Base-by-base conservation (phyloP, 2,329 filamentous ascomycete genomes). In the Talaromyces sp. region DNA sequence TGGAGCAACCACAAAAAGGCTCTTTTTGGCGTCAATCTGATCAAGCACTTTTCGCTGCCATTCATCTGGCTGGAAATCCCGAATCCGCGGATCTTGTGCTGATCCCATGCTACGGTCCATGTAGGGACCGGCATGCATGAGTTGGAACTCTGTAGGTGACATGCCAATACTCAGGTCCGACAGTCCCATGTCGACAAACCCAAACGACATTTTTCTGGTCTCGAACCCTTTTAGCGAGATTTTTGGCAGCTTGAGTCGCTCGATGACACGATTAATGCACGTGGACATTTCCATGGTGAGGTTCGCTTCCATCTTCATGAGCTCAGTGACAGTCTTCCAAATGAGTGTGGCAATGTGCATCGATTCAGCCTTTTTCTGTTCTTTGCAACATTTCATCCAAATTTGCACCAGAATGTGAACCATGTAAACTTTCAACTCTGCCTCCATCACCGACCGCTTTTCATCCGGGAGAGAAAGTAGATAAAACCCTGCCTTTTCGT, bases 41-140 rank as follows among this genome's bases (percentile, higher is more conserved):
- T 93, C 88, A 0, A 93, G 79, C 0, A 93, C 89, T 42, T 85
- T 80, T 60, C 88, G 78, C 73, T 93, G 90, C 90, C 90, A 93
- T 3, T 82, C 84, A 76, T 93, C 90, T 1, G 90, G 90, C 4
- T 87, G 76, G 69, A 93, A 93, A 1, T 82, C 81, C 0, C 15
- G 44, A 9, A 91, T 89, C 62, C 90, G 84, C n/a, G 79, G 64
- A 70, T 93, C 90, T 0, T 85, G 82, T 13, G 78, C 78, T 0
- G 89, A 87, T 67, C 90, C 87, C 68, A 92, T 88, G 65, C 82
- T 86, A n/a, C 89, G 81, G 67, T 92, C 89, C 73, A 93, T 82
- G 68, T 89, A 92, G 0, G 89, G 89, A 0, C 89, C 89, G 55
- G 85, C 88, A 69, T 89, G 79, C 9, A 84, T 73, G 11, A 92